Conservation (phyloP, 2,329 filamentous ascomycete genomes). For the Acrocalymma vagum region DNA sequence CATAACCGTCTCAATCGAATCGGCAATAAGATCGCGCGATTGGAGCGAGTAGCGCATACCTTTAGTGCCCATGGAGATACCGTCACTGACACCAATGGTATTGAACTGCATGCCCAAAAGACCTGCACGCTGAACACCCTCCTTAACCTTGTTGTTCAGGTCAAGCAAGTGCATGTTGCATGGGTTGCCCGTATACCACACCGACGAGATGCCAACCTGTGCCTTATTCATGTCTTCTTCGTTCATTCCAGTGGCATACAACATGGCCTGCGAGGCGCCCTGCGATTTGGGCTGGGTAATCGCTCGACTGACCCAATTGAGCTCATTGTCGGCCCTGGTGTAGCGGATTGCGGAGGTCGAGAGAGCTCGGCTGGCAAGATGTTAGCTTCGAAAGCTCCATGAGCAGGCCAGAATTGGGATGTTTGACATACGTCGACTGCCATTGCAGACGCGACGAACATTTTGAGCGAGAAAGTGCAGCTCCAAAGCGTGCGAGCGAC, state of each 20-base stretch:
- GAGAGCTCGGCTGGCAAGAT: constrained; percentile 40
- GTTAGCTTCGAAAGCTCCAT: constrained; percentile 20
- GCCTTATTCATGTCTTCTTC: constrained; percentile 94
- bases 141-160: constrained; percentile 79
- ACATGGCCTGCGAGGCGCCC: constrained; percentile 98
- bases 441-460: constrained; percentile 41
- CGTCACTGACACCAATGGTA: constrained; percentile 97
- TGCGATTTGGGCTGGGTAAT: constrained; percentile 99
- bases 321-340: constrained; percentile 43
- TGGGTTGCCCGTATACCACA: constrained; percentile 98
- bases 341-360: constrained; percentile 41
- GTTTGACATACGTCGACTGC: constrained; percentile 37
- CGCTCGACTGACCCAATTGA: constrained; percentile 80
- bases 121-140: constrained; percentile 77
- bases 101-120: constrained; percentile 98
- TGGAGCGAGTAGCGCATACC: constrained; percentile 97
- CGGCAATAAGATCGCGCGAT: constrained; percentile 94
- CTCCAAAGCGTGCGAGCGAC: constrained; percentile 46
- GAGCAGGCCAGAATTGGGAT: neutral
- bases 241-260: constrained; percentile 90
- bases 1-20: constrained; percentile 99
- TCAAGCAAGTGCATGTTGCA: constrained; percentile 99
- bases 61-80: constrained; percentile 96
- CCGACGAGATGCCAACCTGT: constrained; percentile 96
- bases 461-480: constrained; percentile 39